Conservation (phyloP, 1,139 yeast species). For the Protomyces inundatus region DNA sequence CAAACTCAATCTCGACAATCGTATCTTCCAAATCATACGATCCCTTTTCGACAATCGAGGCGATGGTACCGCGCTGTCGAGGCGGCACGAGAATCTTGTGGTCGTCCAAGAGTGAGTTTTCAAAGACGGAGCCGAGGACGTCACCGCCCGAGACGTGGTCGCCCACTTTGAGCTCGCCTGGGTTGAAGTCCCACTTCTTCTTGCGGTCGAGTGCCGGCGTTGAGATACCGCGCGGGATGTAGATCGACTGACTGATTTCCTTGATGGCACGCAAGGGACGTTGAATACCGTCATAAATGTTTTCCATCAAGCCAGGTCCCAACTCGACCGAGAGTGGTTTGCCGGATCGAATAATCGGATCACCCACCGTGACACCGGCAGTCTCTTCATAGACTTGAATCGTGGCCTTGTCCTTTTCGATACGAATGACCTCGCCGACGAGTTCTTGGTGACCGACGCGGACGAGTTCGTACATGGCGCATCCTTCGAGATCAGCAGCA, state of each 20-base stretch:
- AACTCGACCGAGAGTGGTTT: conserved; percentile 95
- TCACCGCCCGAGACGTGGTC: conserved; percentile 99
- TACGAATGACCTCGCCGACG: conserved; percentile 97
- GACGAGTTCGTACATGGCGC: conserved; percentile 94
- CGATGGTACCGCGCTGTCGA: conserved; percentile 95
- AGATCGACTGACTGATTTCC: conserved; percentile 79
- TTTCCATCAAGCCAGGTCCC: conserved; percentile 99
- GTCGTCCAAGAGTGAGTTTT: conserved; percentile 83
- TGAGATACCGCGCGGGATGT: conserved; percentile 97
- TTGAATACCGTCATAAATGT: conserved; percentile 98
- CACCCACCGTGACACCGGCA: conserved; percentile 96
- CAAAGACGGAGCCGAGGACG: conserved; percentile 87
- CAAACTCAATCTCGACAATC: conserved; percentile 87
- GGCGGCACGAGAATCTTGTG: conserved; percentile 96
- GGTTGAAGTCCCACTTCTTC: conserved; percentile 77
- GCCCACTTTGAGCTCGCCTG: conserved; percentile 68
- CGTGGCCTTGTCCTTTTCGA: conserved; percentile 92
- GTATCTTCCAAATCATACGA: conserved; percentile 85
- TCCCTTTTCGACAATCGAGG: conserved; percentile 82
- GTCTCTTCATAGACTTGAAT: conserved; percentile 99
- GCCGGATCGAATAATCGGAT: conserved; percentile 95
- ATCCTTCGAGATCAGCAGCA: conserved; percentile 97
- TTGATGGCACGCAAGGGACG: conserved; percentile 93
- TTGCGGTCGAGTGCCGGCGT: conserved; percentile 88
- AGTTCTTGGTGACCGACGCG: conserved; percentile 88